Percentiles rank a stretch among this genome's conserved stretches.
phyloP scores from a whole-genome alignment of 163 green algal genomes.

The Chlorella variabilis region DNA sequence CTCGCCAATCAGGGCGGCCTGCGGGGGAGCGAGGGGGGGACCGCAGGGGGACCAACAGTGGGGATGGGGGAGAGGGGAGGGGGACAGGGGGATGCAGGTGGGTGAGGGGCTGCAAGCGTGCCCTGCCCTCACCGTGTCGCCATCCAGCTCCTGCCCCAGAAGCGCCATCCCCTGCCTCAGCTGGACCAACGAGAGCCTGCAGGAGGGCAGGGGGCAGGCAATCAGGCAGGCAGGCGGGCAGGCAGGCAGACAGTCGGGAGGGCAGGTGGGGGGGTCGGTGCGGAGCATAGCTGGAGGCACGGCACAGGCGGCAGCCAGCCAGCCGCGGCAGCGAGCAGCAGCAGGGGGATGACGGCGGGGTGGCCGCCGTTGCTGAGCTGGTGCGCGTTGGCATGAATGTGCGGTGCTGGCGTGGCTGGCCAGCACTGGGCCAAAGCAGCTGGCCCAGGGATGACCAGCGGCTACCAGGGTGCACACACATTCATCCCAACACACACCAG shows the following conservation, averaged over 20 bases:
- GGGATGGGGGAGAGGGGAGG: not conserved
- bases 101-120: too few relatives aligned
- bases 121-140: conserved; percentile 10
- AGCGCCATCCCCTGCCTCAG: conserved; percentile 16
- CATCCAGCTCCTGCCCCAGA: conserved; percentile 16
- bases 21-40: not conserved
- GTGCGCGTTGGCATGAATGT: too few relatives aligned
- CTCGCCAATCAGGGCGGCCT: conserved; percentile 22
- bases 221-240: not conserved
- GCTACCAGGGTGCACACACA: too few relatives aligned
- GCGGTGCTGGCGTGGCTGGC: too few relatives aligned
- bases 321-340: too few relatives aligned
- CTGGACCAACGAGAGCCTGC: conserved; percentile 11
- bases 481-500: too few relatives aligned
- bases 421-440: too few relatives aligned
- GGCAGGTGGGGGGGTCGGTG: not conserved
- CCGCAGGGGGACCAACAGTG: not conserved
- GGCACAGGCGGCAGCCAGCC: not conserved
- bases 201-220: not conserved
- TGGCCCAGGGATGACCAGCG: too few relatives aligned
- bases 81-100: not conserved
- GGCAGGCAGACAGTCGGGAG: too few relatives aligned
- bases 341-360: too few relatives aligned
- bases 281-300: not conserved
- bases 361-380: too few relatives aligned